Conservation (phyloP, 1,284 basidiomycete genomes). For the Irpex lacteus region DNA sequence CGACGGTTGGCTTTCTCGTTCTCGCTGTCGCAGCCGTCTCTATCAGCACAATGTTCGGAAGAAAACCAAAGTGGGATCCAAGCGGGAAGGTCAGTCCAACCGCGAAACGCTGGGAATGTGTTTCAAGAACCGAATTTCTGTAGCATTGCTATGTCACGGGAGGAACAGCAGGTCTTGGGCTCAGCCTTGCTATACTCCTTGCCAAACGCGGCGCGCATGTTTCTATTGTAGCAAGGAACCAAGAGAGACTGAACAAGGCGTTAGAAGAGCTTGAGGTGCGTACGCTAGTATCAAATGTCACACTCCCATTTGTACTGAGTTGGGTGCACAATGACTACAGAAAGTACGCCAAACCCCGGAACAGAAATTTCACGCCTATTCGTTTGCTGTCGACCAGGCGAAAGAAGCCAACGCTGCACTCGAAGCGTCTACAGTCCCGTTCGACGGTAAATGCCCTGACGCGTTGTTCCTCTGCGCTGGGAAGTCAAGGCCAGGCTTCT, state of each 20-base stretch:
- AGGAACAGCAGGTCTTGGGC: constrained; percentile 77
- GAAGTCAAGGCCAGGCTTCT: constrained; percentile 63
- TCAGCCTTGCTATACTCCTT: constrained; percentile 67
- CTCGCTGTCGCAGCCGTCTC: background rate
- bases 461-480: constrained; percentile 83
- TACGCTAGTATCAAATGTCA: constrained; percentile 2
- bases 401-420: constrained; percentile 54
- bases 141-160: constrained; percentile 80
- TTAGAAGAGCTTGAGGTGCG: constrained; percentile 60
- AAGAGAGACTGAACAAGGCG: constrained; percentile 58
- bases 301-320: background rate
- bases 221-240: constrained; percentile 75
- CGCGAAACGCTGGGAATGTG: background rate
- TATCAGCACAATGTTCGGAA: constrained; percentile 8
- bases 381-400: constrained; percentile 54
- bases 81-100: constrained; percentile 14
- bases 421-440: constrained; percentile 52
- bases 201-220: constrained; percentile 73
- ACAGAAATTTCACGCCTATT: constrained; percentile 60
- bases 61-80: constrained; percentile 16
- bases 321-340: constrained; percentile 23
- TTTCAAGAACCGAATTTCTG: background rate
- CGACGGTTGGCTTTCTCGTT: background rate
- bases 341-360: constrained; percentile 42
- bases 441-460: constrained; percentile 61